Evolutionary conservation across 352 stramenopile species (phyloP).

Genomic region (Aphanomyces cochlioides): DNA sequence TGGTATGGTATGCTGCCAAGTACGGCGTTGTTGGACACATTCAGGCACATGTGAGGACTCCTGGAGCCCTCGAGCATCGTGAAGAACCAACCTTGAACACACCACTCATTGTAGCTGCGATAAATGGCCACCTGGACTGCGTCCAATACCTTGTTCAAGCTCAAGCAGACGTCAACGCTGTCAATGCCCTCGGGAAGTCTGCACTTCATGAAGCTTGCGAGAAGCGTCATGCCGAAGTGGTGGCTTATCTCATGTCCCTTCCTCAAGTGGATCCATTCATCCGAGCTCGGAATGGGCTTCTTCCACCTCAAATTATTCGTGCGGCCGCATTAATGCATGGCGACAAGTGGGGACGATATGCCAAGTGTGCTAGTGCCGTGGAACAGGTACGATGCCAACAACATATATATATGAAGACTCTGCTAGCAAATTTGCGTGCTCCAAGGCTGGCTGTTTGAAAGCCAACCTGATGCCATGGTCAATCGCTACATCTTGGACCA

Average conservation of each 20-base stretch:
- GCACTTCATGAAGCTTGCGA: conserved; percentile 53
- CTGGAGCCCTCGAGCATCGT: conserved; percentile 64
- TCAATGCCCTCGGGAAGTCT: conserved; percentile 58
- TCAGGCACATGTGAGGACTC: conserved; percentile 47
- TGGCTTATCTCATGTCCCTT: conserved; percentile 58
- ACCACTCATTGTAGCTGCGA: conserved; percentile 58
- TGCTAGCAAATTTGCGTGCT: conserved; percentile 2
- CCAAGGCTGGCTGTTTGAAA: conserved; percentile 27
- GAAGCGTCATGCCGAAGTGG: conserved; percentile 61
- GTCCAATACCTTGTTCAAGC: conserved; percentile 51
- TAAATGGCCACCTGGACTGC: conserved; percentile 58
- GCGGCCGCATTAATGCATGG: conserved; percentile 19
- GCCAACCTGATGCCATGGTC: conserved; percentile 8
- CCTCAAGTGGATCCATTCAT: conserved; percentile 50
- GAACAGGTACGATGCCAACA: background rate
- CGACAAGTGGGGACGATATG: conserved; percentile 42
- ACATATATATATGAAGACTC: background rate
- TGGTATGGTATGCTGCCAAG: conserved; percentile 72
- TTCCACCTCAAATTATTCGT: conserved; percentile 31
- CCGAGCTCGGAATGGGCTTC: conserved; percentile 44
- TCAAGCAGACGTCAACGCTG: conserved; percentile 53
- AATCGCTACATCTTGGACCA: conserved; percentile 21
- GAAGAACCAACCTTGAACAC: conserved; percentile 42
- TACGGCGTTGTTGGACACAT: conserved; percentile 55
- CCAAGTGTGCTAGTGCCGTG: conserved; percentile 15